A percentile compares a stretch with the other conserved stretches of the same genome.
These are phyloP conservation scores for Botryotinia globosa DNA, from an alignment of 2,329 filamentous ascomycete species.

Conservation along the genomic window DNA sequence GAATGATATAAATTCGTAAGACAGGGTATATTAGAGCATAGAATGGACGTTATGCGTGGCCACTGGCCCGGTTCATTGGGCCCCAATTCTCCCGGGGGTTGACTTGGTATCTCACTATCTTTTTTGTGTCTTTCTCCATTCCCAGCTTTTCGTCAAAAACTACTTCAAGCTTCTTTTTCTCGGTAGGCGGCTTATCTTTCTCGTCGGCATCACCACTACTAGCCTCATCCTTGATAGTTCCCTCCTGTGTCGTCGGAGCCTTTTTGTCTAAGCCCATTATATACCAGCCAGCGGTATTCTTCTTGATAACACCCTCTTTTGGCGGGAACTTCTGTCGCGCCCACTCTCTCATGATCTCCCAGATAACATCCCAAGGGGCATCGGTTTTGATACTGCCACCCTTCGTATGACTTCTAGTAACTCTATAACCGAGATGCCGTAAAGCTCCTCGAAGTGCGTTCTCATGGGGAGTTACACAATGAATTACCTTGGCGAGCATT, in stretches of 20 bases:
- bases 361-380: slow-evolving; percentile 84
- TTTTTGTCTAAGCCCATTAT: slow-evolving; percentile 52
- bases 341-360: slow-evolving; percentile 94
- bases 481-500: slow-evolving; percentile 70
- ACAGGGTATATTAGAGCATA: not conserved
- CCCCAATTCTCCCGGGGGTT: slow-evolving; percentile 96
- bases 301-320: slow-evolving; percentile 67
- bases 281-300: slow-evolving; percentile 66
- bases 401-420: slow-evolving; percentile 84
- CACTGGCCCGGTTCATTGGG: slow-evolving; percentile 48
- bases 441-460: slow-evolving; percentile 79
- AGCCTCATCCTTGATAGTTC: slow-evolving; percentile 21
- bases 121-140: slow-evolving; percentile 62
- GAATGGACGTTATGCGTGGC: slow-evolving; percentile 14
- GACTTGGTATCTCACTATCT: slow-evolving; percentile 79
- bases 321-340: slow-evolving; percentile 75
- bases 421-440: slow-evolving; percentile 73
- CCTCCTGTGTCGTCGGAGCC: slow-evolving; percentile 24
- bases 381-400: slow-evolving; percentile 90
- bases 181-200: slow-evolving; percentile 22
- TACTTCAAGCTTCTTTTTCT: slow-evolving; percentile 44
- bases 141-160: slow-evolving; percentile 81
- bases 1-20: not conserved
- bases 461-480: slow-evolving; percentile 76
- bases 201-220: slow-evolving; percentile 19